phyloP scores from a whole-genome alignment of 345 rosid genomes.

The Carallia brachiata region DNA sequence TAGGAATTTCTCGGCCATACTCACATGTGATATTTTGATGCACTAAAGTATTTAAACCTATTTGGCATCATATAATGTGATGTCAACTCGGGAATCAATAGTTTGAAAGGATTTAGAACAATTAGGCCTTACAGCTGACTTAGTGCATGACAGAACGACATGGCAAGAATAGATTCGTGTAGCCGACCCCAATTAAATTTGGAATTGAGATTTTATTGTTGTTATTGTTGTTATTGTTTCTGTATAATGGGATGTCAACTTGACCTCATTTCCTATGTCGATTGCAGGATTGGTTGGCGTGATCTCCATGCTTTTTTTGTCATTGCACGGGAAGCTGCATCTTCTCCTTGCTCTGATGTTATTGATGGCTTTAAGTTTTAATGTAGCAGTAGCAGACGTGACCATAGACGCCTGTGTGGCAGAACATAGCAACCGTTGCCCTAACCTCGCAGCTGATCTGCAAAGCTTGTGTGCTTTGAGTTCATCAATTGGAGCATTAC shows the following conservation, averaged over 20 bases:
- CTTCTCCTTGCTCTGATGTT: constrained; percentile 60
- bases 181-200: too few relatives aligned
- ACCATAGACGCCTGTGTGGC: constrained; percentile 96
- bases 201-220: too few relatives aligned
- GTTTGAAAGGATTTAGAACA: too few relatives aligned
- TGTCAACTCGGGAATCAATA: too few relatives aligned
- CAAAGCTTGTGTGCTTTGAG: constrained; percentile 82
- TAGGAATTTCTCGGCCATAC: too few relatives aligned
- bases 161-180: too few relatives aligned
- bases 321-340: constrained; percentile 64
- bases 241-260: neutral
- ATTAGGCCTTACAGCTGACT: too few relatives aligned
- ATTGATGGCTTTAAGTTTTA: constrained; percentile 73
- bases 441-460: constrained; percentile 84
- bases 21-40: neutral
- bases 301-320: constrained; percentile 61
- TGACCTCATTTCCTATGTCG: neutral
- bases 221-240: too few relatives aligned
- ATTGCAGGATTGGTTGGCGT: constrained; percentile 73
- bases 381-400: constrained; percentile 86
- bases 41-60: neutral
- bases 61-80: neutral
- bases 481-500: constrained; percentile 72
- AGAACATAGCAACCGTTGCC: constrained; percentile 70
- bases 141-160: too few relatives aligned